Conservation (phyloP, 164 flowering plant species). For the Akebia trifoliata region DNA sequence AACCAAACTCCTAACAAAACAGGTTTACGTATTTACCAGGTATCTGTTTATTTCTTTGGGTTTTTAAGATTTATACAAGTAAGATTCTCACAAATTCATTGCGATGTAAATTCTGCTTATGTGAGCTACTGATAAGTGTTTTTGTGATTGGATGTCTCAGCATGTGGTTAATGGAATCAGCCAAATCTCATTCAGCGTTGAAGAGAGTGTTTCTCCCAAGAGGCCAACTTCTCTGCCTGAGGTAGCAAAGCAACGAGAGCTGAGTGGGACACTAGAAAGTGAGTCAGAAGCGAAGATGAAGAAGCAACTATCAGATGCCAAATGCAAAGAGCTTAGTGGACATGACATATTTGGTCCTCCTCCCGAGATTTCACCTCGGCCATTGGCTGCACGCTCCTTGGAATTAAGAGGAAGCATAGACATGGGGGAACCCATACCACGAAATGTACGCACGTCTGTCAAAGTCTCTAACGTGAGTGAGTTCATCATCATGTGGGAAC, state of each 20-base stretch:
- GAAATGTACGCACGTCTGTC: constrained; percentile 46
- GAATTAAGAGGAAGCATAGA: constrained; percentile 53
- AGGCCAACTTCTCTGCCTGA: constrained; percentile 71
- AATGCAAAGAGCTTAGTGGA: constrained; percentile 88
- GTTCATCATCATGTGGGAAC: too few relatives aligned
- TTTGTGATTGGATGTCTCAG: too few relatives aligned
- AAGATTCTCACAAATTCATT: too few relatives aligned
- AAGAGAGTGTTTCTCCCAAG: constrained; percentile 68
- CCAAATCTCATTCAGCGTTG: constrained; percentile 84
- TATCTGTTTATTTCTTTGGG: constrained; percentile 13
- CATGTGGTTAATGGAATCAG: constrained; percentile 82
- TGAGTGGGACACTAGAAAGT: constrained; percentile 79
- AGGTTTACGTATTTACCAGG: constrained; percentile 86
- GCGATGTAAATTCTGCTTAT: background rate
- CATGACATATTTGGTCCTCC: constrained; percentile 90
- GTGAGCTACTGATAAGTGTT: background rate
- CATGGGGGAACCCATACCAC: constrained; percentile 54
- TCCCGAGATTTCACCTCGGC: constrained; percentile 65
- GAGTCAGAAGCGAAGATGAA: constrained; percentile 56
- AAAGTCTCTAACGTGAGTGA: constrained; percentile 53
- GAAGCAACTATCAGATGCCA: constrained; percentile 82
- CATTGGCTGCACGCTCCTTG: constrained; percentile 44
- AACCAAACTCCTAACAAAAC: constrained; percentile 49
- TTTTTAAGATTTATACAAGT: too few relatives aligned
- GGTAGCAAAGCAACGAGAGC: constrained; percentile 94